Evolutionary conservation across 169 alveolate genomes (phyloP).

Genomic region (Sarcocystis neurona): DNA sequence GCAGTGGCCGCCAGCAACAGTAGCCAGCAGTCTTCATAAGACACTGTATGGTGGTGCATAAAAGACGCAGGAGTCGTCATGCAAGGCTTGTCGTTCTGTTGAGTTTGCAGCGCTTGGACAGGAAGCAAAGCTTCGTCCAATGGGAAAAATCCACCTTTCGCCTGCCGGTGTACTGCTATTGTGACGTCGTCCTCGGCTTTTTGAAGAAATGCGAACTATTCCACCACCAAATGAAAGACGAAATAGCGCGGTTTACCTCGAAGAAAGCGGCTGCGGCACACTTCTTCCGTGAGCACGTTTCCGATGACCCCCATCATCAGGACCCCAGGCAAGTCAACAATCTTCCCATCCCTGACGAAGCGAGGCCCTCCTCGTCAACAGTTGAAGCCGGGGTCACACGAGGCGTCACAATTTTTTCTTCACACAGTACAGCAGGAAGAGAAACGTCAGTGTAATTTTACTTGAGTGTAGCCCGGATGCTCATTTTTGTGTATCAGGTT

Average conservation of each 20-base stretch:
- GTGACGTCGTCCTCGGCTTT: slow-evolving; percentile 53
- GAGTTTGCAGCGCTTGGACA: neutral
- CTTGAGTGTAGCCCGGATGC: neutral
- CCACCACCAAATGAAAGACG: slow-evolving; percentile 56
- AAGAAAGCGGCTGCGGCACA: slow-evolving; percentile 24
- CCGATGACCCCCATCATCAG: slow-evolving; percentile 41
- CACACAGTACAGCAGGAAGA: neutral
- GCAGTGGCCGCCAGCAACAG: too few species aligned
- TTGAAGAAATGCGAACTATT: slow-evolving; percentile 51
- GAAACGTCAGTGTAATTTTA: neutral
- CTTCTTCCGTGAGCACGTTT: slow-evolving; percentile 50
- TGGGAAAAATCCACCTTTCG: slow-evolving; percentile 28
- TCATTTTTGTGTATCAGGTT: neutral
- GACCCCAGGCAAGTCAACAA: slow-evolving; percentile 53
- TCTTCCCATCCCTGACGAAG: neutral
- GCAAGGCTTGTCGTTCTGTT: neutral
- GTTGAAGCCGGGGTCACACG: too few species aligned
- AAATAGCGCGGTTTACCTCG: slow-evolving; percentile 55
- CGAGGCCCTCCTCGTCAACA: neutral
- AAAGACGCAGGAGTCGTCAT: neutral
- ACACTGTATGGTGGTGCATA: neutral
- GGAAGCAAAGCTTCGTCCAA: neutral
- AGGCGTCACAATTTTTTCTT: too few species aligned
- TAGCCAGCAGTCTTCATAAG: neutral
- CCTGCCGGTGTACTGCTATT: slow-evolving; percentile 57